Conservation (phyloP, 2,329 filamentous ascomycete species). For the Cladosporium halotolerans region DNA sequence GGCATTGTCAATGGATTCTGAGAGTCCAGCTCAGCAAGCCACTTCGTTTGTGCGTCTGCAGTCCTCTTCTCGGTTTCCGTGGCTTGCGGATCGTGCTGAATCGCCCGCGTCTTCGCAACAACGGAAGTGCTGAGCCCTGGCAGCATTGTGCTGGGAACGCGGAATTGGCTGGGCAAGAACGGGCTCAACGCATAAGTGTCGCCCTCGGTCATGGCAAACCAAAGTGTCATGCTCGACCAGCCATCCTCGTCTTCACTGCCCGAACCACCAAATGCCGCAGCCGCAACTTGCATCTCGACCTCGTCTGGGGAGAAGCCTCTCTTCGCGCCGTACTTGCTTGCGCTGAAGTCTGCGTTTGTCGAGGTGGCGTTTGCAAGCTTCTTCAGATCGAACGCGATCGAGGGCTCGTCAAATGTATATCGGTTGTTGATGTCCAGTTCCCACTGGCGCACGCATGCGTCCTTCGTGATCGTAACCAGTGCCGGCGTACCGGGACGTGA, state of each 20-base stretch:
- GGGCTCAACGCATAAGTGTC: conserved; percentile 93
- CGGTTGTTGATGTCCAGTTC: conserved; percentile 77
- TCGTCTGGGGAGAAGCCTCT: conserved; percentile 82
- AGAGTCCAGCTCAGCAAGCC: conserved; percentile 51
- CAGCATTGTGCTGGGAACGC: conserved; percentile 62
- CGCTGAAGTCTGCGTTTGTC: conserved; percentile 74
- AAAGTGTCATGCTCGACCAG: conserved; percentile 94
- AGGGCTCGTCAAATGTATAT: conserved; percentile 79
- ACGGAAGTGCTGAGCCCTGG: conserved; percentile 79
- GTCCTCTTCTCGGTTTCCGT: conserved; percentile 40
- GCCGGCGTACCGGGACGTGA: conserved; percentile 68
- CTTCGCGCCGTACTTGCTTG: conserved; percentile 65
- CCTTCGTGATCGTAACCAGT: conserved; percentile 79
- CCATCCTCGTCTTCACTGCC: conserved; percentile 53
- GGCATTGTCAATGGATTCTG: conserved; percentile 43
- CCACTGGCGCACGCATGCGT: conserved; percentile 86
- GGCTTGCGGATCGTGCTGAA: conserved; percentile 37
- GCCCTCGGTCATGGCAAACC: conserved; percentile 90
- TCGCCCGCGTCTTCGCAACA: conserved; percentile 58
- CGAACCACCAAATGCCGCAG: conserved; percentile 78
- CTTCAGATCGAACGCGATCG: conserved; percentile 78
- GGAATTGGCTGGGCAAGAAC: conserved; percentile 80
- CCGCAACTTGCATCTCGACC: conserved; percentile 89
- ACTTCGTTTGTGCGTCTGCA: conserved; percentile 51
- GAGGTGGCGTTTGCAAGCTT: conserved; percentile 81